These are phyloP conservation scores for Globisporangium orthogonon DNA, from an alignment of 352 stramenopile species.

Conservation along the genomic window DNA sequence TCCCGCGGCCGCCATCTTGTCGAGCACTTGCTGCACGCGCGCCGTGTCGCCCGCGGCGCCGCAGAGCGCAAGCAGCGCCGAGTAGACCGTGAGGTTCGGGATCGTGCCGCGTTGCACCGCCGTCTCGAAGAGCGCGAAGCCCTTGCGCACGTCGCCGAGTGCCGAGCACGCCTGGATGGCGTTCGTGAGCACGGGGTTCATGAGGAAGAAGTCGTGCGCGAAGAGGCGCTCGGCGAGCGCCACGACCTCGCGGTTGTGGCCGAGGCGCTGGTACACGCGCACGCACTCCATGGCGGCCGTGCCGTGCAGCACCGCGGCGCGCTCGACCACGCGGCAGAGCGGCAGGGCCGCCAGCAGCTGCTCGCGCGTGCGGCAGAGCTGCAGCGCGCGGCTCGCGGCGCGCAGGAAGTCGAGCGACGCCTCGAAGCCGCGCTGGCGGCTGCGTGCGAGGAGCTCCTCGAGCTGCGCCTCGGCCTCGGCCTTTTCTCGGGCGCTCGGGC, in stretches of 20 bases:
- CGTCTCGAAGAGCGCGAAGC: constrained; percentile 53
- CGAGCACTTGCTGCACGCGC: constrained; percentile 39
- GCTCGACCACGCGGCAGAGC: constrained; percentile 45
- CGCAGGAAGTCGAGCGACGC: constrained; percentile 42
- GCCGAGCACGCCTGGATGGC: constrained; percentile 54
- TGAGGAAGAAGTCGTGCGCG: constrained; percentile 55
- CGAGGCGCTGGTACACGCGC: constrained; percentile 54
- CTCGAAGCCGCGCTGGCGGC: constrained; percentile 27
- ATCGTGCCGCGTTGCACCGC: constrained; percentile 52
- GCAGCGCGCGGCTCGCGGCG: constrained; percentile 31
- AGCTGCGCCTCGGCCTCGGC: constrained; percentile 21
- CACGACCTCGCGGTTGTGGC: constrained; percentile 40
- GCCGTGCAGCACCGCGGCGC: constrained; percentile 25
- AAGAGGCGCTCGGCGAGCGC: constrained; percentile 45
- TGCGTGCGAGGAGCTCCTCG: constrained; percentile 29
- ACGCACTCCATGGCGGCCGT: constrained; percentile 50
- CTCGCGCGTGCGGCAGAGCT: constrained; percentile 41
- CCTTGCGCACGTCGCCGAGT: constrained; percentile 39
- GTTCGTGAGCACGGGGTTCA: constrained; percentile 49
- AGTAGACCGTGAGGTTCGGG: constrained; percentile 60
- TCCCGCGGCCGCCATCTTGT: constrained; percentile 45
- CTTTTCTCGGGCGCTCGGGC: constrained; percentile 13
- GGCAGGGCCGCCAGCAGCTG: constrained; percentile 51
- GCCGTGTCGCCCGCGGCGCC: constrained; percentile 35
- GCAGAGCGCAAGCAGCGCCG: constrained; percentile 47